Conservation (phyloP, 352 stramenopile genomes). For the Globisporangium iwayamae region DNA sequence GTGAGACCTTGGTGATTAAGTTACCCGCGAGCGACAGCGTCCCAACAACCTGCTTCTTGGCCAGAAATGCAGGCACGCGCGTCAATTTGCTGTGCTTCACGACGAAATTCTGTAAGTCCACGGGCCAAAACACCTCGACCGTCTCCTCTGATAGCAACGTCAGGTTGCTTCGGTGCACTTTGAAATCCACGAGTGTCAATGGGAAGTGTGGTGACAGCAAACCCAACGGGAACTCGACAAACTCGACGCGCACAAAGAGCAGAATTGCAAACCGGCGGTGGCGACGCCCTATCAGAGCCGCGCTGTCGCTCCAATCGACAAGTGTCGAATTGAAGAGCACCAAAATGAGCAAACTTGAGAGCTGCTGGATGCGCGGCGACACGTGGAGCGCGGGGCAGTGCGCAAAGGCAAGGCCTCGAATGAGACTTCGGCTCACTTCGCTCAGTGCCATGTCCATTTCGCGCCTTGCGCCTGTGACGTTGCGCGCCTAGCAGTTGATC, state of each 20-base stretch:
- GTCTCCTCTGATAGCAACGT: conserved; percentile 1
- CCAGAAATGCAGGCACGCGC: not conserved
- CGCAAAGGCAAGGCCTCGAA: conserved; percentile 2
- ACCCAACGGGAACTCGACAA: conserved; percentile 1
- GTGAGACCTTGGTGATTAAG: not conserved
- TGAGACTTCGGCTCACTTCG: not conserved
- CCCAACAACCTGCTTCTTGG: not conserved
- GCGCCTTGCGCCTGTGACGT: not conserved
- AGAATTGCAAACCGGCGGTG: conserved; percentile 2
- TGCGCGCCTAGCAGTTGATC: conserved; percentile 3
- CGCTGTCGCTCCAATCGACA: conserved; percentile 10
- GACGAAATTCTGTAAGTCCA: conserved; percentile 5
- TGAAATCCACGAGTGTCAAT: conserved; percentile 20
- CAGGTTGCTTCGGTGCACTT: conserved; percentile 19
- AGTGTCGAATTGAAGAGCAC: conserved; percentile 11
- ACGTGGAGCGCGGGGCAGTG: conserved; percentile 4
- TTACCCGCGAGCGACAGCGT: conserved; percentile 6
- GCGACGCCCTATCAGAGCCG: not conserved
- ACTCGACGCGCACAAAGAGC: not conserved
- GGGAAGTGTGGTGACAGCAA: conserved; percentile 22
- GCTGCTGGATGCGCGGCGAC: not conserved
- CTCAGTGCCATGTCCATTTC: conserved; percentile 3
- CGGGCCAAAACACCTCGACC: not conserved
- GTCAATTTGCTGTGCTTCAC: conserved; percentile 7
- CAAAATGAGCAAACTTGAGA: conserved; percentile 18